Percentiles rank a stretch among this genome's conserved stretches.
These are phyloP conservation scores for Acaromyces ingoldii DNA, from an alignment of 1,284 basidiomycete species.

Conservation along the genomic window DNA sequence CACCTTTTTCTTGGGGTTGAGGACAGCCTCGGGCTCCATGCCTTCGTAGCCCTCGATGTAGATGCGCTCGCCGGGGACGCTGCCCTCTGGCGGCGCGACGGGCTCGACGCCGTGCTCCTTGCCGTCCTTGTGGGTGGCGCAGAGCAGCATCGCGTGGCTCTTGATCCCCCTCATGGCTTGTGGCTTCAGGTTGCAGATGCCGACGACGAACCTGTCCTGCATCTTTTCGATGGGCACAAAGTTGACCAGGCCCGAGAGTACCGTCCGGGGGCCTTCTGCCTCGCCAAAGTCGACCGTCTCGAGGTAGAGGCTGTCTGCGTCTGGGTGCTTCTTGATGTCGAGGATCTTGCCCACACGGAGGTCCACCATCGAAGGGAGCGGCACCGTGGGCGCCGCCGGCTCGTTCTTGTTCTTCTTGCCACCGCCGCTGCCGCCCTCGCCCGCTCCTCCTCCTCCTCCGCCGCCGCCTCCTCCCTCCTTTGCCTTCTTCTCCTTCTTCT, in stretches of 20 bases:
- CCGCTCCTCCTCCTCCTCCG: slow-evolving; percentile 21
- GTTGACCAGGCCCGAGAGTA: slow-evolving; percentile 48
- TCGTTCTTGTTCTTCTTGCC: slow-evolving; percentile 27
- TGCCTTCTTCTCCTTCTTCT: slow-evolving; percentile 40
- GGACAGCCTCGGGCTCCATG: slow-evolving; percentile 38
- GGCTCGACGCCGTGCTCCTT: slow-evolving; percentile 49
- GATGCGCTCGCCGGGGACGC: slow-evolving; percentile 41
- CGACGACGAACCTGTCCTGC: slow-evolving; percentile 46
- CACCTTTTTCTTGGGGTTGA: slow-evolving; percentile 52
- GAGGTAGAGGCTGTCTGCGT: slow-evolving; percentile 49
- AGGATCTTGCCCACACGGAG: slow-evolving; percentile 50
- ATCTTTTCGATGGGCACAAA: slow-evolving; percentile 50
- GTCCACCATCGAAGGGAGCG: slow-evolving; percentile 45
- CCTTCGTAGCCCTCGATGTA: slow-evolving; percentile 49
- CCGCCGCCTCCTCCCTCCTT: too few relatives aligned
- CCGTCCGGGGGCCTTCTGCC: slow-evolving; percentile 45
- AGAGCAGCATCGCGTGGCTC: slow-evolving; percentile 49
- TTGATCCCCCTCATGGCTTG: slow-evolving; percentile 50
- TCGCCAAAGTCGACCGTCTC: slow-evolving; percentile 51
- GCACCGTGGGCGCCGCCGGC: slow-evolving; percentile 28
- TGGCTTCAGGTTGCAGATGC: slow-evolving; percentile 51
- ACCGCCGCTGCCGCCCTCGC: slow-evolving; percentile 22
- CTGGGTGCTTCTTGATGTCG: slow-evolving; percentile 43
- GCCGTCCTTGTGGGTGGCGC: slow-evolving; percentile 44
- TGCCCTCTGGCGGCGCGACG: slow-evolving; percentile 42